Base-by-base conservation (phyloP, 805 yeast species). In the Metschnikowia cerradonensis region DNA sequence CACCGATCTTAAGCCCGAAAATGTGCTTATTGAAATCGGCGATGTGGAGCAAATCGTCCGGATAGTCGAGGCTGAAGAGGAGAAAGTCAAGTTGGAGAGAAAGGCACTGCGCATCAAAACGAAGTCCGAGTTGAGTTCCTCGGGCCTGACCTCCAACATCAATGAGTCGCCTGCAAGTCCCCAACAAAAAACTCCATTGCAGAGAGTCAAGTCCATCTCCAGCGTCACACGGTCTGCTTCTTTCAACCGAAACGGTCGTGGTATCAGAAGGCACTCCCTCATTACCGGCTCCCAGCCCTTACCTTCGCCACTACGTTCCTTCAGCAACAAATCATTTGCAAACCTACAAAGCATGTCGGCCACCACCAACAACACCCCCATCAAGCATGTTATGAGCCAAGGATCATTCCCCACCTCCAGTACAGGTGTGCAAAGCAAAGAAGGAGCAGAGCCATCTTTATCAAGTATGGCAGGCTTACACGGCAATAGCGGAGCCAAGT, bases 201-300 rank as follows among this genome's bases (percentile, higher is more conserved):
- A 56, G 37, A 41, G 59, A 26, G 59, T 56, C 20, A 53, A 56
- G 33, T 50, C 54, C n/a, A 53, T 56, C 11, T 48, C 57, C 5
- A 52, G 47, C n/a, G 49, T 51, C 17, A 53, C 45, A 23, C 63
- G 56, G 36, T 66, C 75, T 4, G 76, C 77, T 1, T 70, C 75
- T 1, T 54, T 72, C 17, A 76, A 76, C 5, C 57, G 78, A 38
- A 71, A 71, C 52, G 77, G 77, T 5, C 61, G 86, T 42, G 64
- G 86, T 48, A 73, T 88, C 33, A 77, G 96, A 61, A 71, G 92
- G 37, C 84, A 83, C 55, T 84, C 95, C 0, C 69, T 90, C 22
- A 85, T 90, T 45, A 88, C 95, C 0, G 96, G 96, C 0, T 89
- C 96, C 0, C 96, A 90, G 66, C 97, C 97, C 2, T 72, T 90